Percentiles rank a stretch among this genome's conserved stretches.
These are phyloP conservation scores for Secale cereale DNA, from an alignment of 176 grass and related monocot species.

Conservation along the genomic window DNA sequence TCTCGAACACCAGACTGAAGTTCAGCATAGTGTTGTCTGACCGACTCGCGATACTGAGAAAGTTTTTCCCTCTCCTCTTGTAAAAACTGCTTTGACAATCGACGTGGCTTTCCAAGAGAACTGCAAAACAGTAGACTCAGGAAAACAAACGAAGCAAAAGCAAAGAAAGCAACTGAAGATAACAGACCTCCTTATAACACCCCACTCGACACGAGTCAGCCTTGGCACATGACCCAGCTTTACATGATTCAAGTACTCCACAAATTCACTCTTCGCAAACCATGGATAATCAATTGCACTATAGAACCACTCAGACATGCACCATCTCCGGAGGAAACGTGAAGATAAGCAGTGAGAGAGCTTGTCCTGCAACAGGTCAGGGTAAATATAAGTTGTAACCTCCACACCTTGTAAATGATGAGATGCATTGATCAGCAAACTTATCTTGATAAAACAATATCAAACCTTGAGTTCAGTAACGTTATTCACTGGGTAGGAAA, in stretches of 20 bases:
- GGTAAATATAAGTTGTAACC: constrained; percentile 24
- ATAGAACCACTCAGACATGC: constrained; percentile 98
- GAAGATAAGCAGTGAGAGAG: constrained; percentile 83
- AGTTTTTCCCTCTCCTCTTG: constrained; percentile 90
- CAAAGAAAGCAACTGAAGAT: constrained; percentile 27
- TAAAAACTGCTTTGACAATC: constrained; percentile 84
- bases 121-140: constrained; percentile 51
- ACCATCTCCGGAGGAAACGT: constrained; percentile 86
- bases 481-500: constrained; percentile 42
- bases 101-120: constrained; percentile 97
- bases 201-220: constrained; percentile 88
- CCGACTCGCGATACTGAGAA: constrained; percentile 81
- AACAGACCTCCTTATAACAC: constrained; percentile 82
- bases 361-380: constrained; percentile 55
- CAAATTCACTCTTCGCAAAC: constrained; percentile 96
- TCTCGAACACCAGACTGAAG: constrained; percentile 76
- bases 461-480: constrained; percentile 60
- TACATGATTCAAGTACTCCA: constrained; percentile 97
- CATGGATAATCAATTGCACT: constrained; percentile 98
- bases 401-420: neutral
- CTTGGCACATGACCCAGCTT: constrained; percentile 86
- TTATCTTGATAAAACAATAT: constrained; percentile 27
- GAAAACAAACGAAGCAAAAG: constrained; percentile 15
- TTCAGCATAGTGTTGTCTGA: constrained; percentile 84
- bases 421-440: neutral